Percentiles rank a stretch among this genome's conserved stretches.
Evolutionary conservation across 2,329 filamentous ascomycete species (phyloP).

Genomic region (Chrysoporthe cubensis): DNA sequence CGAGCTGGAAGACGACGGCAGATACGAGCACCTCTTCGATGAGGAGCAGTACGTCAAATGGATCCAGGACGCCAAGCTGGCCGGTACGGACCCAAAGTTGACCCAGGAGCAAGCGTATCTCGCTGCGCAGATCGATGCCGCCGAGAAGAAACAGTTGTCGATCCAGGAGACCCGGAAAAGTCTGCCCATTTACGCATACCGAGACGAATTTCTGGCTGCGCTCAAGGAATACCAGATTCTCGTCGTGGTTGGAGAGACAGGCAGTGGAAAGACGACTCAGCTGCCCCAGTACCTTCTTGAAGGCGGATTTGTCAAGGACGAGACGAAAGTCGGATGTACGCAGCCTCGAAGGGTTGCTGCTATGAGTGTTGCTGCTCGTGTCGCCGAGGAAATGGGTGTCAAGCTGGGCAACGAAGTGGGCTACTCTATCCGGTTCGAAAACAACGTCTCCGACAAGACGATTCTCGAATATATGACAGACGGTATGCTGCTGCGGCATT

Average conservation of each 20-base stretch:
- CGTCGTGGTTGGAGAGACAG: constrained; percentile 93
- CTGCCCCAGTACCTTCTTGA: constrained; percentile 92
- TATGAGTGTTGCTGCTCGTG: constrained; percentile 96
- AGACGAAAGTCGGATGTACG: constrained; percentile 87
- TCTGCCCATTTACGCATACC: constrained; percentile 86
- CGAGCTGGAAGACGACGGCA: constrained; percentile 76
- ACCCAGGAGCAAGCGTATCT: constrained; percentile 80
- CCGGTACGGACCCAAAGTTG: constrained; percentile 72
- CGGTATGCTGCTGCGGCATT: constrained; percentile 88
- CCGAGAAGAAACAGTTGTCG: constrained; percentile 82
- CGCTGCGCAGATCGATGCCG: constrained; percentile 81
- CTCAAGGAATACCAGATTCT: constrained; percentile 84
- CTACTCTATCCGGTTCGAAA: constrained; percentile 93
- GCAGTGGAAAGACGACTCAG: constrained; percentile 94
- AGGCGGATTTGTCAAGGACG: constrained; percentile 83
- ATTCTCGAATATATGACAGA: constrained; percentile 97
- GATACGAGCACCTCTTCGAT: constrained; percentile 94
- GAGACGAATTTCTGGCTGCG: constrained; percentile 84
- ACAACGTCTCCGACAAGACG: constrained; percentile 88
- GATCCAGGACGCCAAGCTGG: constrained; percentile 56
- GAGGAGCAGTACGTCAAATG: constrained; percentile 87
- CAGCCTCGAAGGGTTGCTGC: constrained; percentile 94
- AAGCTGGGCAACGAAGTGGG: constrained; percentile 92
- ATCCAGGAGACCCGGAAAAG: constrained; percentile 93
- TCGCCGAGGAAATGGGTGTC: constrained; percentile 90